Evolutionary conservation across 1,284 basidiomycete genomes (phyloP).

Genomic region (Cyathus olla): DNA sequence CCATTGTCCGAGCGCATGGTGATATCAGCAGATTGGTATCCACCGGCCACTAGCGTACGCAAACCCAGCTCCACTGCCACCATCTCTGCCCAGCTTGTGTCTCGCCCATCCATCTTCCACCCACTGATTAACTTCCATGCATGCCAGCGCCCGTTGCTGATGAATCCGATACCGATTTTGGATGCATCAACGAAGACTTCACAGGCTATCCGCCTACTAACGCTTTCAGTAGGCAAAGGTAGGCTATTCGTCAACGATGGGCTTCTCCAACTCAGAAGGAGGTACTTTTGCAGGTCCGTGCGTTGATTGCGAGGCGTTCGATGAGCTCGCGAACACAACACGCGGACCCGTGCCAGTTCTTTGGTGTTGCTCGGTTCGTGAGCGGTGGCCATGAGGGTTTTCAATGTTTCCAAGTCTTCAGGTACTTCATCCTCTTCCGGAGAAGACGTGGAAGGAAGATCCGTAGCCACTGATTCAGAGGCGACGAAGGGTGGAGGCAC

Average conservation of each 20-base stretch:
- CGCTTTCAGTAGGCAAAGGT: not conserved
- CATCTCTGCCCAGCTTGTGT: conserved; percentile 49
- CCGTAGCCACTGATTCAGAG: not conserved
- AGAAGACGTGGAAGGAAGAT: too few relatives aligned
- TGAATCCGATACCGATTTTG: conserved; percentile 49
- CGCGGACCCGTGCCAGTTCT: conserved; percentile 45
- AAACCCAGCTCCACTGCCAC: conserved; percentile 48
- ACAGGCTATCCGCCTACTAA: not conserved
- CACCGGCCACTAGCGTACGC: conserved; percentile 26
- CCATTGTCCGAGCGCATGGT: conserved; percentile 29
- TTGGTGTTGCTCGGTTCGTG: conserved; percentile 48
- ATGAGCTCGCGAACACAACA: conserved; percentile 49
- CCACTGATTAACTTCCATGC: conserved; percentile 36
- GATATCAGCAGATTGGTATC: conserved; percentile 14
- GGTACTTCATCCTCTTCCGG: conserved; percentile 3
- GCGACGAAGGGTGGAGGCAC: conserved; percentile 3
- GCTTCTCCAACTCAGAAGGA: conserved; percentile 41
- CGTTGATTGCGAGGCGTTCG: conserved; percentile 45
- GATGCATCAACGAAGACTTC: conserved; percentile 49
- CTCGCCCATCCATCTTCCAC: conserved; percentile 32
- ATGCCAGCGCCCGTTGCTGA: conserved; percentile 35
- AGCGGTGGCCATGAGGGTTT: conserved; percentile 41
- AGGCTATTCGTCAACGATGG: not conserved
- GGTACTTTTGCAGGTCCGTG: conserved; percentile 49
- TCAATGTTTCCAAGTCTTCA: conserved; percentile 48